A percentile compares a stretch with the other conserved stretches of the same genome.
Evolutionary conservation across 1,284 basidiomycete genomes (phyloP).

Genomic region (Gomphus bonarii): DNA sequence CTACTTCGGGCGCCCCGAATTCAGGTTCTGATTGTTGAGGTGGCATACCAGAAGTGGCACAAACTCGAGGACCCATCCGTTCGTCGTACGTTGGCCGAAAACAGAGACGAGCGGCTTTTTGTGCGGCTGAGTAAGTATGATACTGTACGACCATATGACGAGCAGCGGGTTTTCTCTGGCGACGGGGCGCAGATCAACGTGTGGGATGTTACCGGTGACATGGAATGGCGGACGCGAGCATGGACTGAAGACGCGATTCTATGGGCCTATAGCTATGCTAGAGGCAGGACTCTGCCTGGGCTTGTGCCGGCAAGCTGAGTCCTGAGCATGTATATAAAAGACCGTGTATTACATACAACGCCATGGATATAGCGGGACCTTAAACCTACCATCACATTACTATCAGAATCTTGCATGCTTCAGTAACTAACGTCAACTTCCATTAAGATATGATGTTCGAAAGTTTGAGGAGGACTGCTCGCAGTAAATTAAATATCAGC

Average conservation of each 20-base stretch:
- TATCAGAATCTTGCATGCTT: too few species aligned
- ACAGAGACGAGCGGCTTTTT: background rate
- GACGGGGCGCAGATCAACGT: background rate
- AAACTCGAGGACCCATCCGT: background rate
- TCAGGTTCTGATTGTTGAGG: slow-evolving; percentile 4
- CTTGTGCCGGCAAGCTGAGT: background rate
- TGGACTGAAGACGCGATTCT: background rate
- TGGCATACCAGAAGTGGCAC: slow-evolving; percentile 7
- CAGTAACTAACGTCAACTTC: too few species aligned
- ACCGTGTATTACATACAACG: too few species aligned
- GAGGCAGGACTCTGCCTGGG: background rate
- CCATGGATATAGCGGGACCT: too few species aligned
- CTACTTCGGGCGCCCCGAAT: background rate
- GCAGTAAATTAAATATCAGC: too few species aligned
- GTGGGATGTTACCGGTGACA: background rate
- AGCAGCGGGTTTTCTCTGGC: background rate
- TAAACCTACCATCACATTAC: too few species aligned
- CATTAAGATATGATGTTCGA: too few species aligned
- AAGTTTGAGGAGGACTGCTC: too few species aligned
- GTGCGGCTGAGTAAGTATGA: slow-evolving; percentile 4
- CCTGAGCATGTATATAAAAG: background rate
- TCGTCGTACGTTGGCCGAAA: background rate
- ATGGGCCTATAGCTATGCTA: background rate
- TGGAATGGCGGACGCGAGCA: background rate
- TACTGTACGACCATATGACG: slow-evolving; percentile 4